Percentiles rank a stretch among this genome's conserved stretches.
These are phyloP conservation scores for Hymenoscyphus albidus DNA, from an alignment of 2,329 filamentous ascomycete species.

Conservation along the genomic window DNA sequence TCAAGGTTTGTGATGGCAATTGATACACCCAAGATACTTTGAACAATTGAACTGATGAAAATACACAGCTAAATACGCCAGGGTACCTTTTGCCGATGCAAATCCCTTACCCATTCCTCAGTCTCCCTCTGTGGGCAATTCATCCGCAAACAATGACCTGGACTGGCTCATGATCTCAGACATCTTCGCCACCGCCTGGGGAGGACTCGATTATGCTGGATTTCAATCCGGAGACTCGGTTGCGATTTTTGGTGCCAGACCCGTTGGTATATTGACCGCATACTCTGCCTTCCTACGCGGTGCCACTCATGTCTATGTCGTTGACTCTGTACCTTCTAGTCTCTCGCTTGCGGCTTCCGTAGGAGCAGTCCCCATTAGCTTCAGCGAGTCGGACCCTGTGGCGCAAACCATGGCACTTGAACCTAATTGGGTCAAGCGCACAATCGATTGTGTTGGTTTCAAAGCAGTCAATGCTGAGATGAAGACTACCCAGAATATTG, in stretches of 20 bases:
- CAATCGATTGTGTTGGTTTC: conserved; percentile 24
- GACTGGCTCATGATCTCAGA: conserved; percentile 29
- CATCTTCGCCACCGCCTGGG: conserved; percentile 29
- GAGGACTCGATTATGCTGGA: conserved; percentile 20
- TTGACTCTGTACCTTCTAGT: background rate
- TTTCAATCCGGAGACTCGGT: conserved; percentile 29
- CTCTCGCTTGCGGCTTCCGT: conserved; percentile 13
- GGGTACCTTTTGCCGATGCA: background rate
- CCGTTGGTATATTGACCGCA: background rate
- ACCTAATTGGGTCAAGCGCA: conserved; percentile 23
- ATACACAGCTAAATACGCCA: background rate
- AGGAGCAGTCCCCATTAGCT: conserved; percentile 35
- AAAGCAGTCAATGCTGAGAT: conserved; percentile 19
- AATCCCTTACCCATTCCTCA: background rate
- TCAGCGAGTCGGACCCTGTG: conserved; percentile 26
- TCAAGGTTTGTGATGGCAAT: too few species aligned
- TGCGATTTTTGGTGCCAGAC: conserved; percentile 32
- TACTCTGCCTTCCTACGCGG: background rate
- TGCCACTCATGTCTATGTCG: background rate
- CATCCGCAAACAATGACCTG: background rate
- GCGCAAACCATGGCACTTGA: conserved; percentile 30
- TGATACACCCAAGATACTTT: too few species aligned
- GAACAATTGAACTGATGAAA: too few species aligned
- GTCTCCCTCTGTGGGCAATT: background rate
- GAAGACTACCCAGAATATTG: conserved; percentile 9